phyloP scores from a whole-genome alignment of 345 rosid genomes.

The Populus euphratica region DNA sequence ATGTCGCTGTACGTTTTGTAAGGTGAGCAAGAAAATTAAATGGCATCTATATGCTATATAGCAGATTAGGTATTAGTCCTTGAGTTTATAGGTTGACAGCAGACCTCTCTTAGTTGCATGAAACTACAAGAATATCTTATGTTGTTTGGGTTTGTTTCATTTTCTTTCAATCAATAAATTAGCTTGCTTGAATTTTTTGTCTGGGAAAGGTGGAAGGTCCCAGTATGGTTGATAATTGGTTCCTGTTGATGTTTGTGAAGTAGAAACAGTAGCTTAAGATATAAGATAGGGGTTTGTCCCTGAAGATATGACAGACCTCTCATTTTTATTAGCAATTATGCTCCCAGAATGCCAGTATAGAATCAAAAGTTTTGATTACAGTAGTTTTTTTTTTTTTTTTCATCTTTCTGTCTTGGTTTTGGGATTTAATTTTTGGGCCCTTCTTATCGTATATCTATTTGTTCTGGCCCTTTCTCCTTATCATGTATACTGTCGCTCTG shows the following conservation, averaged over 20 bases:
- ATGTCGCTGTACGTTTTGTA: no score
- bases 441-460: not conserved
- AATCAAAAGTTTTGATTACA: not conserved
- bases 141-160: not conserved
- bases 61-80: not conserved
- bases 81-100: not conserved
- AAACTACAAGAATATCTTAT: not conserved
- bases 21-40: not conserved
- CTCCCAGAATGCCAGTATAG: no score
- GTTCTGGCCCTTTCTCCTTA: not conserved
- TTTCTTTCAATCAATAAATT: not conserved
- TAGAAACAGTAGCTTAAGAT: not conserved
- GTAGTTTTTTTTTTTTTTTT: not conserved
- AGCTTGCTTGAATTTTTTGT: not conserved
- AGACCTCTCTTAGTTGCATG: not conserved
- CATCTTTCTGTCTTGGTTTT: not conserved
- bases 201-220: not conserved
- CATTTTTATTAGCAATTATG: not conserved
- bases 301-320: not conserved
- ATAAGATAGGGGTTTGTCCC: not conserved
- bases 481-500: not conserved
- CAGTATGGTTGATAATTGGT: not conserved
- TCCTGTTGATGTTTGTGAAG: not conserved
- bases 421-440: not conserved
- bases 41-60: not conserved